phyloP scores from a whole-genome alignment of 2,329 filamentous ascomycete genomes.

The Fusarium bactridioides region DNA sequence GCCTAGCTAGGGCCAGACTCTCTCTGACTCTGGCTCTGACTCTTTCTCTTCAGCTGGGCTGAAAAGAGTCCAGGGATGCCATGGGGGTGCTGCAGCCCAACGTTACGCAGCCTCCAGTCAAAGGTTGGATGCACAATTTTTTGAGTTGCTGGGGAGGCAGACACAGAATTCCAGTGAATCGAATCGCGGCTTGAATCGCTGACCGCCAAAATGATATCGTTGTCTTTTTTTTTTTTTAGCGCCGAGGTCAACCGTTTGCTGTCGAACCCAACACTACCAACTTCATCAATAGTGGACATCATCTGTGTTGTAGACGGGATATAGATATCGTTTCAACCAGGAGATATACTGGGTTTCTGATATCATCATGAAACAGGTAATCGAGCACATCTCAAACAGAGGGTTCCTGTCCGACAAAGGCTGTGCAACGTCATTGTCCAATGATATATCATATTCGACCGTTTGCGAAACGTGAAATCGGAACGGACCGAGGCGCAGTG shows the following conservation, averaged over 20 bases:
- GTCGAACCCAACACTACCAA: not conserved
- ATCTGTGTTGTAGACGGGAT: not conserved
- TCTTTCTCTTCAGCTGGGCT: conserved; percentile 24
- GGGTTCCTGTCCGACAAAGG: conserved; percentile 2
- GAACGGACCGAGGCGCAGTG: conserved; percentile 36
- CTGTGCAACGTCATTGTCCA: conserved; percentile 28
- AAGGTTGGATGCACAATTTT: conserved; percentile 17
- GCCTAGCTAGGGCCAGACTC: conserved; percentile 9
- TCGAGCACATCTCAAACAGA: not conserved
- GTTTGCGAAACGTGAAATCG: conserved; percentile 26
- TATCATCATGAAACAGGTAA: not conserved
- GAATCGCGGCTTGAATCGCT: conserved; percentile 1
- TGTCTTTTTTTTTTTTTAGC: not conserved
- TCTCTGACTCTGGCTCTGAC: not conserved
- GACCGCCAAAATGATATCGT: conserved; percentile 29
- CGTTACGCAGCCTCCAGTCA: conserved; percentile 33
- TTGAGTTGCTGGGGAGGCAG: conserved; percentile 31
- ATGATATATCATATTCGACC: conserved; percentile 7
- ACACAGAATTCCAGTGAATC: conserved; percentile 25
- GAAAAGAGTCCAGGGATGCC: conserved; percentile 13
- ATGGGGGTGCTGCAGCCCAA: conserved; percentile 34
- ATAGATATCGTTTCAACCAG: not conserved
- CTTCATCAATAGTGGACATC: not conserved
- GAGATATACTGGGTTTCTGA: not conserved
- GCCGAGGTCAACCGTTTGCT: not conserved